Base-by-base conservation (phyloP, 2,329 filamentous ascomycete species). In the Penicillium sp. region DNA sequence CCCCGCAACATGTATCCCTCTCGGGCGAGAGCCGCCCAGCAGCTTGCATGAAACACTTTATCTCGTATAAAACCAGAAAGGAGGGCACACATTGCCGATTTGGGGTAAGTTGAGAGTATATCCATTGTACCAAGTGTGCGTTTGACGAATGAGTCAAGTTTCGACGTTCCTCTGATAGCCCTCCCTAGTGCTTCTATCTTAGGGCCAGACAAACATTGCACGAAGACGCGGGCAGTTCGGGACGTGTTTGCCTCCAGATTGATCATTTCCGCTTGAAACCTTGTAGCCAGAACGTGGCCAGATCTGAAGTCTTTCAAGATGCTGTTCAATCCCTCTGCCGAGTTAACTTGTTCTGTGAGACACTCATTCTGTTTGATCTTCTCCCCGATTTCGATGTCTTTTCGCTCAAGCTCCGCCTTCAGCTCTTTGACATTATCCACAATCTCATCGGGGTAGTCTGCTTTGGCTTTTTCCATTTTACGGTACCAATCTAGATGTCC, bases 1-100 rank as follows among this genome's bases (percentile, higher is more conserved):
- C 30, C 43, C 30, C 43, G 30, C 23, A 46, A 36, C 30, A 46
- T 46, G 18, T 46, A 46, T 18, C 43, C 43, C 34, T 46, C 43
- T 13, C 2, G 30, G 13, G 16, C 10, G 10, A 46, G 34, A 46
- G 43, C 16, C 10, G 2, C 23, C 43, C 43, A 46, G 23, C 43
- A 35, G 16, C 16, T 29, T 16, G 43, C 16, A 18, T 35, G 23
- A 35, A 46, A 46, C 6, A 46, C 16, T 26, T 26, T 7, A 40
- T 40, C 38, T 26, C 38, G 38, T 7, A 40, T 1, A 40, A 40
- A 40, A 13, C 38, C 18, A 19, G 6, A 40, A 23, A 40, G 9
- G 11, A 40, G 18, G 38, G 38, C 16, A 23, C 38, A 23, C 18
- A 40, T 40, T 14, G 38, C 38, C 16, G 6, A 19, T 13, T 23